These are phyloP conservation scores for Lactarius akahatsu DNA, from an alignment of 768 basidiomycete species.

Conservation along the genomic window DNA sequence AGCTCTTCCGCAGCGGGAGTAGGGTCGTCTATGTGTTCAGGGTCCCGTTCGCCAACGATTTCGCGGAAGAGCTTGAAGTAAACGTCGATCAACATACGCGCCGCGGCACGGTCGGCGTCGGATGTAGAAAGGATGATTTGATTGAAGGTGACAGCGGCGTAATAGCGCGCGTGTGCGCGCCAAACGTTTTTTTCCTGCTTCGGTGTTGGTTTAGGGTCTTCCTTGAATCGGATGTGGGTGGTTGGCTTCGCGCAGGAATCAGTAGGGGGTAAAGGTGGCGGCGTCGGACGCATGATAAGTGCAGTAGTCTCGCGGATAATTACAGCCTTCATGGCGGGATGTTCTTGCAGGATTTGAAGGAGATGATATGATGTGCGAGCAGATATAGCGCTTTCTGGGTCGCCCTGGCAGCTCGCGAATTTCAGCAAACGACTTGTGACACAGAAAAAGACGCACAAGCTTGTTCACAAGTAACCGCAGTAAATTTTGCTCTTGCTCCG, in stretches of 20 bases:
- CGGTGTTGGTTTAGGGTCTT: conserved; percentile 32
- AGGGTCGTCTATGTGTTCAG: conserved; percentile 41
- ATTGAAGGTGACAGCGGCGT: conserved; percentile 91
- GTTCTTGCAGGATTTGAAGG: conserved; percentile 83
- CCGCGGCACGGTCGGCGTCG: conserved; percentile 67
- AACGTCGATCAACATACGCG: conserved; percentile 75
- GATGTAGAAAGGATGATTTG: conserved; percentile 73
- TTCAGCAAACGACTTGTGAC: conserved; percentile 5
- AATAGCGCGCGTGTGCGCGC: conserved; percentile 82
- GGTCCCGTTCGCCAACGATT: conserved; percentile 64
- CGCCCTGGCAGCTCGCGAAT: conserved; percentile 56
- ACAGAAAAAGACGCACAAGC: conserved; percentile 47
- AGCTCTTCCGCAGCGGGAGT: conserved; percentile 42
- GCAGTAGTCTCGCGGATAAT: conserved; percentile 84
- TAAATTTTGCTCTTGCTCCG: conserved; percentile 97
- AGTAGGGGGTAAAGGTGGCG: conserved; percentile 37
- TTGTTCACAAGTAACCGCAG: conserved; percentile 92
- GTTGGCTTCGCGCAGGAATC: conserved; percentile 29
- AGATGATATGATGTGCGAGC: conserved; percentile 89
- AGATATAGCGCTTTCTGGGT: conserved; percentile 82
- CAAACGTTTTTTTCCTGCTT: conserved; percentile 43
- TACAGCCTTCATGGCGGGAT: conserved; percentile 90
- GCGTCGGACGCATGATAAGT: conserved; percentile 66
- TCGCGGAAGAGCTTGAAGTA: conserved; percentile 96
- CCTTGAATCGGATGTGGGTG: conserved; percentile 56